Base-by-base conservation (phyloP, 176 grass and related monocot species). In the Oryza glumipatula region DNA sequence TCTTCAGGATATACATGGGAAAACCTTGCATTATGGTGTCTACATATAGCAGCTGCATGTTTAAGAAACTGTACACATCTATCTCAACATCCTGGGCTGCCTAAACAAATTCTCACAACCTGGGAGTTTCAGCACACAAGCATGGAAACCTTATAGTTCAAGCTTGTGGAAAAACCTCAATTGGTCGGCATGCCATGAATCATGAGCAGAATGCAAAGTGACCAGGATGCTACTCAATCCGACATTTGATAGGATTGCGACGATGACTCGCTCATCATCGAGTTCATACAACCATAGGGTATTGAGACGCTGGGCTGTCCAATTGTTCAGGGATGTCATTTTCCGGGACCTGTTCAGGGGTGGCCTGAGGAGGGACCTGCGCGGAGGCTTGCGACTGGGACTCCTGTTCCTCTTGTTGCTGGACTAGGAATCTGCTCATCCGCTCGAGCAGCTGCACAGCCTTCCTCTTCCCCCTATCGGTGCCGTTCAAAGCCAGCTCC, bases 391-490 rank as follows among this genome's bases (percentile, higher is more conserved):
- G 87, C 43, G 64, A 23, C 72, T 78, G 71, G 23, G 78, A 77
- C 54, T 71, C 82, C 46, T 69, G 43, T 67, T 86, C 77, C 96
- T 96, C 93, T 10, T 89, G 91, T 35, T 98, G 91, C 23, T 85
- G 76, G 65, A 86, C 79, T 64, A 98, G 71, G 88, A 95, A 98
- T 82, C 93, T 78, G 86, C 83, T 94, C 90, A 94, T 91, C 54
- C 82, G 88, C 76, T 96, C 94, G 0, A 99, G 91, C 86, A 99
- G 82, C 66, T 84, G 82, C 26, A 91, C 81, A 1, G 94, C 90
- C 78, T 96, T 99, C 86, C 92, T 91, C 90, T 92, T 99, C 7
- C 91, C 96, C 58, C 90, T 91, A 1, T 83, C 92, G 0, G 94
- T 96, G 67, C 96, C 96, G 44, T 91, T 91, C 52, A 96, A 66